phyloP scores from a whole-genome alignment of 2,329 filamentous ascomycete genomes.

The Colletotrichum sp. region DNA sequence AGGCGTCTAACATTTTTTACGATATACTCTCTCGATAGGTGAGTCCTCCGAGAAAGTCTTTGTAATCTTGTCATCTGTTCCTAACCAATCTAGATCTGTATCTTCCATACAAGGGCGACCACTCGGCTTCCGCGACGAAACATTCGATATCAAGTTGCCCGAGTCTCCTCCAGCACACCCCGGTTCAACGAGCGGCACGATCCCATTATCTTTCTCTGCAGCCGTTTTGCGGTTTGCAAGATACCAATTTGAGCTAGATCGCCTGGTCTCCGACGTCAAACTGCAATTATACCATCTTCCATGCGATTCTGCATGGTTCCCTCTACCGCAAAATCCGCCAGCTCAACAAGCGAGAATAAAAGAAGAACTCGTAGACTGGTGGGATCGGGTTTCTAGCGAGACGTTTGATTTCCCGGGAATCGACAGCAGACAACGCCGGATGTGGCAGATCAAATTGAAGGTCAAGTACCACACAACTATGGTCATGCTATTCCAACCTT shows the following conservation, averaged over 20 bases:
- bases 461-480: slow-evolving; percentile 36
- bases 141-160: slow-evolving; percentile 35
- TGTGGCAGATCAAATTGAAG: slow-evolving; percentile 31
- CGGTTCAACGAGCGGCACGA: background rate
- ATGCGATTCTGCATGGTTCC: slow-evolving; percentile 19
- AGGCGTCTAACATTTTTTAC: slow-evolving; percentile 36
- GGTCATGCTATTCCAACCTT: slow-evolving; percentile 40
- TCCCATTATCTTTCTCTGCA: background rate
- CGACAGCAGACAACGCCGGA: slow-evolving; percentile 15
- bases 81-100: slow-evolving; percentile 29
- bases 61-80: background rate
- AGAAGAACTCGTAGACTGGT: slow-evolving; percentile 20
- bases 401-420: background rate
- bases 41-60: background rate
- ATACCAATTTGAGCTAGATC: slow-evolving; percentile 29
- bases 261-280: slow-evolving; percentile 28
- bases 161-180: background rate
- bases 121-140: slow-evolving; percentile 40
- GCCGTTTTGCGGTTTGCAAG: slow-evolving; percentile 26
- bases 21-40: slow-evolving; percentile 40
- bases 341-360: slow-evolving; percentile 20
- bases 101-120: slow-evolving; percentile 42
- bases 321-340: background rate
- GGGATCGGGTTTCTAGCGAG: background rate
- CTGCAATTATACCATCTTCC: slow-evolving; percentile 28